phyloP scores from a whole-genome alignment of 306 rosid genomes.

The Medicago ruthenica region DNA sequence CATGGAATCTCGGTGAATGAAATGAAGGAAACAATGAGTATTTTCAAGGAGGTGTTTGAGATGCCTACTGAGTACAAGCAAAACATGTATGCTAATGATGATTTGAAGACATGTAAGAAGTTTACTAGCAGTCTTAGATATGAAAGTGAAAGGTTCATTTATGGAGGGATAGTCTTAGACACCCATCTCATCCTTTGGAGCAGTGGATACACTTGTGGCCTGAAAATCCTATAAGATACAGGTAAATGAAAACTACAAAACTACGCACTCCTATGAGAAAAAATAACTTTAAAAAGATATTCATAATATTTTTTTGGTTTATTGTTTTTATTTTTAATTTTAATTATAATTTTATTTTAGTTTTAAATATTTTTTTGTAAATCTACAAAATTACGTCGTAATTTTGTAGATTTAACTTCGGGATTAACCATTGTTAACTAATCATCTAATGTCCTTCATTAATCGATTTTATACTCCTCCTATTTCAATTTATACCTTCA shows the following conservation, averaged over 20 bases:
- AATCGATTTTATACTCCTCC: too few relatives aligned
- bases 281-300: too few relatives aligned
- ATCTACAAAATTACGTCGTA: too few relatives aligned
- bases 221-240: slow-evolving; percentile 40
- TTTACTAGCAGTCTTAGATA: slow-evolving; percentile 37
- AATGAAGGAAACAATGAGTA: slow-evolving; percentile 31
- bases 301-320: too few relatives aligned
- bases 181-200: slow-evolving; percentile 46
- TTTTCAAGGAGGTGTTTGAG: slow-evolving; percentile 42
- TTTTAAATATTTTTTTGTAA: too few relatives aligned
- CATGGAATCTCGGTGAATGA: slow-evolving; percentile 39
- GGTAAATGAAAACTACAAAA: slow-evolving; percentile 4
- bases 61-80: slow-evolving; percentile 37
- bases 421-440: too few relatives aligned
- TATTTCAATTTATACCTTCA: too few relatives aligned
- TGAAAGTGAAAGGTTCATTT: slow-evolving; percentile 44
- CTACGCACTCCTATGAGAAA: too few relatives aligned
- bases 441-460: too few relatives aligned
- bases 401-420: too few relatives aligned
- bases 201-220: slow-evolving; percentile 47
- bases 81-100: slow-evolving; percentile 25
- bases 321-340: too few relatives aligned
- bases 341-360: too few relatives aligned
- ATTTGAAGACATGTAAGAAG: slow-evolving; percentile 26
- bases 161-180: slow-evolving; percentile 46